Evolutionary conservation across 2,329 filamentous ascomycete genomes (phyloP), one percentile per base, ranked within the genome.

Genomic region (Diplodia mutila): DNA sequence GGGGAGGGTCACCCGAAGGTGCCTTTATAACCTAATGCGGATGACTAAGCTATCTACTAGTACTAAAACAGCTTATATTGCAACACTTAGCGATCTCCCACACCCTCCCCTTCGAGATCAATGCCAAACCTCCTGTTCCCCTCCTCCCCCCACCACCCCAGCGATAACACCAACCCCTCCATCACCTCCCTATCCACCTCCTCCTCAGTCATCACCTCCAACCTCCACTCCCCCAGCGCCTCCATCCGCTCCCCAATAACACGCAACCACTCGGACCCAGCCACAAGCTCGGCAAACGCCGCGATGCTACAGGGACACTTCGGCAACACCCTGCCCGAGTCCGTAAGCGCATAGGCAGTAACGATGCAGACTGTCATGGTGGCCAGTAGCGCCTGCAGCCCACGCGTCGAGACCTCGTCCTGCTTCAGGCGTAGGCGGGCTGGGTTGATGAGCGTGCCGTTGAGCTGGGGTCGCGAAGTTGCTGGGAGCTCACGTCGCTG

Each of bases 221-320:
- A 6, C 4, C 11, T 4, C 11, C 5, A 4, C n/a, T 25, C 11
- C 48, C 8, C 4, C 42, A 21, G 21, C n/a, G 11, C 23, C 48
- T 8, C 48, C 48, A 12, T 25, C n/a, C 21, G 25, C 25, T 53
- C 51, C 25, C 23, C 16, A n/a, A 53, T n/a, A 9, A 29, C 1
- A 53, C 16, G 9, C 52, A 55, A 23, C 52, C 16, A 34, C 52
- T 14, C 6, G 29, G 29, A 12, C n/a, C 29, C 37, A 12, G 1
- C 55, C 8, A 46, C 4, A 8, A 23, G 29, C 16, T 23, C n/a
- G 2, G 54, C 32, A 16, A 21, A 23, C 16, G 18, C 32, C 12
- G 54, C 54, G 42, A 57, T 39, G 16, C 54, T 57, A 32, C 54
- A 42, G 18, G 54, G 54, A 39, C 37, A 27, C 34, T 29, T 61